Base-by-base conservation (phyloP, 2,329 filamentous ascomycete species). In the Zymoseptoria ardabiliae region DNA sequence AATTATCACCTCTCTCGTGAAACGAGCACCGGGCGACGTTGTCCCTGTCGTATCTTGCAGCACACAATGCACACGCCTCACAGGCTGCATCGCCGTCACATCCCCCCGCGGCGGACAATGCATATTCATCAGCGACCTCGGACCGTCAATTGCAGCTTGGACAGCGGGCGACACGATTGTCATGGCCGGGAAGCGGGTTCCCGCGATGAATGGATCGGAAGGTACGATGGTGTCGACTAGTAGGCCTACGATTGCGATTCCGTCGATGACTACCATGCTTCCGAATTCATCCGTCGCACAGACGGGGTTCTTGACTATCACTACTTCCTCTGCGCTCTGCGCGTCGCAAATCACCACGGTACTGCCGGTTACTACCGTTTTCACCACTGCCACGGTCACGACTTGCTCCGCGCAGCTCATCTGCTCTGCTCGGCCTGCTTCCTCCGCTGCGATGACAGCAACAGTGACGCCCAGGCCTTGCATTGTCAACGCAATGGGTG, bases 381-480 rank as follows among this genome's bases (percentile, higher is more conserved):
- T 51, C 20, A 65, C 65, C 1, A 68, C 65, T 1, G 65, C 64
- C 22, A 69, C 65, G 0, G 58, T 70, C 10, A 66, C 67, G 10
- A 67, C 63, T 53, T 70, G 66, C 55, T 61, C 55, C 25, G 55
- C 48, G 52, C 56, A 11, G n/a, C 53, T 30, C 30, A 35, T 13
- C 9, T 35, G 30, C 30, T 11, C 30, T 35, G 30, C 8, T 35
- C 30, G 30, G 3, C 7, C 10, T 2, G 10, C 19, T 28, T 48
- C 53, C 8, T 30, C 9, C 13, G 13, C 35, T 23, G 35, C 50
- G 4, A 13, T 30, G 6, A 20, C 53, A 6, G 55, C 57, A 25
- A 58, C 54, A 6, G 50, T 55, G 41, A 30, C 19, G 10, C 30
- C 30, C 13, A 3, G 9, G 30, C 30, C 30, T 35, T 35, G 30